A percentile compares a stretch with the other conserved stretches of the same genome.
phyloP scores from a whole-genome alignment of 768 basidiomycete species.

The Psilocybe azurescens region DNA sequence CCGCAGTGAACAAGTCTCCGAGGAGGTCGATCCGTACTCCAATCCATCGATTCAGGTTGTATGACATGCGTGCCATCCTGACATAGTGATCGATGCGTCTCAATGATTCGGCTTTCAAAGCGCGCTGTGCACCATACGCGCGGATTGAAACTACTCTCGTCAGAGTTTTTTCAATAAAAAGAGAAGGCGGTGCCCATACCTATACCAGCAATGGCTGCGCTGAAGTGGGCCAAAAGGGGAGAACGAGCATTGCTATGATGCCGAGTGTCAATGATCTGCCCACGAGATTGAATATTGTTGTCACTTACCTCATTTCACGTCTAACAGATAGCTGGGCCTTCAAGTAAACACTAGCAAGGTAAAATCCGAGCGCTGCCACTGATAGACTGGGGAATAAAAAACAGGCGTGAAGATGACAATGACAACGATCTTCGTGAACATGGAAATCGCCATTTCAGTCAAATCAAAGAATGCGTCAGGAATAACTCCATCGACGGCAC shows the following conservation, averaged over 20 bases:
- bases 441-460: slow-evolving; percentile 31
- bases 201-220: slow-evolving; percentile 55
- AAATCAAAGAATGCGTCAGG: slow-evolving; percentile 32
- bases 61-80: slow-evolving; percentile 48
- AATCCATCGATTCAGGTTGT: slow-evolving; percentile 52
- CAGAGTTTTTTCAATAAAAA: not conserved
- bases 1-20: slow-evolving; percentile 57
- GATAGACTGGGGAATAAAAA: slow-evolving; percentile 48
- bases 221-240: slow-evolving; percentile 24
- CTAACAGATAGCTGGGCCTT: slow-evolving; percentile 48
- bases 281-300: not conserved
- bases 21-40: slow-evolving; percentile 60
- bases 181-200: slow-evolving; percentile 32
- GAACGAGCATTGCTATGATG: slow-evolving; percentile 23
- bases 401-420: slow-evolving; percentile 46
- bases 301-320: slow-evolving; percentile 37
- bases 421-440: slow-evolving; percentile 48
- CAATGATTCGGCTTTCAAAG: slow-evolving; percentile 49
- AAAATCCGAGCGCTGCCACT: slow-evolving; percentile 45
- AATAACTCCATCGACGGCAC: slow-evolving; percentile 50
- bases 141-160: slow-evolving; percentile 53
- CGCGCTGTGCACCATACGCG: slow-evolving; percentile 62
- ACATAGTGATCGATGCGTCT: slow-evolving; percentile 58
- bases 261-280: not conserved
- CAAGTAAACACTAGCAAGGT: slow-evolving; percentile 48